These are phyloP conservation scores for Scleroderma bovista DNA, from an alignment of 768 basidiomycete genomes.

Conservation along the genomic window DNA sequence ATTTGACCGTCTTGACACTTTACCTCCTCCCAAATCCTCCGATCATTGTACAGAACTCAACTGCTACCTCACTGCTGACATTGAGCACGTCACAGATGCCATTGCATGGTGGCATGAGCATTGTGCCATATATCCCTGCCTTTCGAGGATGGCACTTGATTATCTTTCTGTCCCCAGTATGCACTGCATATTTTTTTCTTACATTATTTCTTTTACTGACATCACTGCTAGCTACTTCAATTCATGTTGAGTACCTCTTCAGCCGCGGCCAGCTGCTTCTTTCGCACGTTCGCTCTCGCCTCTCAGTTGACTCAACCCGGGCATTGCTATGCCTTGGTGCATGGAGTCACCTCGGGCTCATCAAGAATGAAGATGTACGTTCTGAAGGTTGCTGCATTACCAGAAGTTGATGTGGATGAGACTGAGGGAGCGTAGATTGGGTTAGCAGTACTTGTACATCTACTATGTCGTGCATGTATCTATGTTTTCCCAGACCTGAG, in stretches of 20 bases:
- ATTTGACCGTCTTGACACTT: not conserved
- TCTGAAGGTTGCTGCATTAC: not conserved
- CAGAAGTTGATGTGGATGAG: slow-evolving; percentile 3
- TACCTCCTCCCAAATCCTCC: not conserved
- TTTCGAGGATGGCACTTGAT: slow-evolving; percentile 10
- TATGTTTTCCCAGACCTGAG: not conserved
- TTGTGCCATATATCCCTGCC: slow-evolving; percentile 18
- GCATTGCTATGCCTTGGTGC: slow-evolving; percentile 28
- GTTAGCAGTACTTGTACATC: not conserved
- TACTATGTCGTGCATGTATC: not conserved
- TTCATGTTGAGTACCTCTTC: slow-evolving; percentile 9
- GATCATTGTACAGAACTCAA: not conserved
- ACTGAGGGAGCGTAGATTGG: not conserved
- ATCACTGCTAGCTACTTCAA: not conserved
- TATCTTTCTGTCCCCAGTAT: not conserved
- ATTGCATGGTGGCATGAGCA: slow-evolving; percentile 9
- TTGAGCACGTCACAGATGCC: slow-evolving; percentile 6
- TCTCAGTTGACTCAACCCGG: slow-evolving; percentile 21
- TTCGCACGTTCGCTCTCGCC: slow-evolving; percentile 20
- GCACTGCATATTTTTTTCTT: slow-evolving; percentile 28
- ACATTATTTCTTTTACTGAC: not conserved
- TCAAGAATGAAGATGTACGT: slow-evolving; percentile 24
- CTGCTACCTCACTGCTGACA: slow-evolving; percentile 4
- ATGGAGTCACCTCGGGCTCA: slow-evolving; percentile 23
- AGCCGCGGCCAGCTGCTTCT: slow-evolving; percentile 23